Base-by-base conservation (phyloP, 2,329 filamentous ascomycete species). In the Colletotrichum paranaense region DNA sequence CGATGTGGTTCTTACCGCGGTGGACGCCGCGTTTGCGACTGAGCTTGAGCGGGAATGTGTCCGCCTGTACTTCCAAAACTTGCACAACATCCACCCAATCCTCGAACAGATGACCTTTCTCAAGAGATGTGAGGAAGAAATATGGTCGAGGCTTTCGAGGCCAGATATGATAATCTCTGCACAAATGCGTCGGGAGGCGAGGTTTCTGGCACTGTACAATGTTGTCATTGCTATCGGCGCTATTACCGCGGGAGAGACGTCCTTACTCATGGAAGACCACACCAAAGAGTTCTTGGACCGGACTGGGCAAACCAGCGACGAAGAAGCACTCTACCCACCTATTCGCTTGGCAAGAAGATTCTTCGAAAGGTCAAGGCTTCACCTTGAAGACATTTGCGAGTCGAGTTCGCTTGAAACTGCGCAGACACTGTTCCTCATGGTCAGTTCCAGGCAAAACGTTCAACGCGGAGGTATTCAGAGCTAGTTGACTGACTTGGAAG, bases 51-150 rank as follows among this genome's bases (percentile, higher is more conserved):
- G 74, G 24, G 76, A 77, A 53, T 78, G 76, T 30, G 75, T 74
- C 8, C 68, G 76, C 12, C 75, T 78, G 1, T 77, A 75, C 62
- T 77, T 77, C 42, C 66, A 74, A 52, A 77, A 77, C 28, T 32
- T 77, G 6, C 76, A 77, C 74, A 75, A 75, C 62, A 76, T 77
- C 42, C 76, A 77, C 52, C 76, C 76, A 1, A 75, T 77, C 46
- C 62, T 77, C n/a, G 74, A 77, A 24, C 68, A 74, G 49, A 14
- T 65, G 12, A 30, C 24, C 1, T 77, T 77, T 52, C 55, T 75
- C 5, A 59, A 52, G n/a, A 66, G 75, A 4, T 76, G 76, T 55
- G 69, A 77, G 30, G 56, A 62, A 11, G 74, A 76, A 19, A 56
- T 76, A 11, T 76, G 75, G 75, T 59, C 46, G 26, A 60, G 67